Evolutionary conservation across 768 basidiomycete genomes (phyloP).

Genomic region (Leucocoprinus sp.): DNA sequence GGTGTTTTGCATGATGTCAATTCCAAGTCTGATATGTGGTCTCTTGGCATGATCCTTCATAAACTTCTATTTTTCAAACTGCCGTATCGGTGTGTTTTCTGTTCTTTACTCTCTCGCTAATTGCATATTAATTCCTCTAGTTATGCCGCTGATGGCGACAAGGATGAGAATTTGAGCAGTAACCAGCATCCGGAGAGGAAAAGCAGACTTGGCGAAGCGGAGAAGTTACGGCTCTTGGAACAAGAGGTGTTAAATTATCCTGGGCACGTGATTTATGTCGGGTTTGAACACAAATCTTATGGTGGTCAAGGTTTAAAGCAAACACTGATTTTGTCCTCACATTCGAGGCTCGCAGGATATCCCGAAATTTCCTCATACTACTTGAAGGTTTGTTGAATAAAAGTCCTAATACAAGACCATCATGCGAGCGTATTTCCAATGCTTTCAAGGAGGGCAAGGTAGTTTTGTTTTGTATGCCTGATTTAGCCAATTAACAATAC

Average conservation of each 20-base stretch:
- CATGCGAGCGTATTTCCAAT: slow-evolving; percentile 59
- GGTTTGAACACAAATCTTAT: neutral
- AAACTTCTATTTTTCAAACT: slow-evolving; percentile 87
- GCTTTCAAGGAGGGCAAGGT: slow-evolving; percentile 71
- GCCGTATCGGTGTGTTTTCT: slow-evolving; percentile 57
- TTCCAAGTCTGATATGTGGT: slow-evolving; percentile 96
- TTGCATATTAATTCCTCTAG: slow-evolving; percentile 16
- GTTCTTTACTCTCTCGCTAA: neutral
- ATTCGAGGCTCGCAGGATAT: slow-evolving; percentile 68
- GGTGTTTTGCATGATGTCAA: slow-evolving; percentile 65
- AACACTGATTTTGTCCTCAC: slow-evolving; percentile 39
- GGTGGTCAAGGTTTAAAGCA: slow-evolving; percentile 36
- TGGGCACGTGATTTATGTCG: slow-evolving; percentile 41
- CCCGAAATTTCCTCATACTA: slow-evolving; percentile 60
- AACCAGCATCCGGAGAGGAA: slow-evolving; percentile 22
- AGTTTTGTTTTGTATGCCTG: slow-evolving; percentile 14
- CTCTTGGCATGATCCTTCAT: slow-evolving; percentile 91
- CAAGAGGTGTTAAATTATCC: slow-evolving; percentile 65
- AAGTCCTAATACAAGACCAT: slow-evolving; percentile 52
- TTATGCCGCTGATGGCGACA: slow-evolving; percentile 56
- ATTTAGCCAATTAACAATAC: too few species aligned
- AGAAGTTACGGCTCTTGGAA: slow-evolving; percentile 64
- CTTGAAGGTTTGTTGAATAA: slow-evolving; percentile 66
- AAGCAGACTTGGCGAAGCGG: slow-evolving; percentile 27
- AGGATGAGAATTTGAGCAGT: slow-evolving; percentile 27